A percentile compares a stretch with the other conserved stretches of the same genome.
phyloP scores from a whole-genome alignment of 2,329 filamentous ascomycete species.

The Proliferodiscus dingleyae region DNA sequence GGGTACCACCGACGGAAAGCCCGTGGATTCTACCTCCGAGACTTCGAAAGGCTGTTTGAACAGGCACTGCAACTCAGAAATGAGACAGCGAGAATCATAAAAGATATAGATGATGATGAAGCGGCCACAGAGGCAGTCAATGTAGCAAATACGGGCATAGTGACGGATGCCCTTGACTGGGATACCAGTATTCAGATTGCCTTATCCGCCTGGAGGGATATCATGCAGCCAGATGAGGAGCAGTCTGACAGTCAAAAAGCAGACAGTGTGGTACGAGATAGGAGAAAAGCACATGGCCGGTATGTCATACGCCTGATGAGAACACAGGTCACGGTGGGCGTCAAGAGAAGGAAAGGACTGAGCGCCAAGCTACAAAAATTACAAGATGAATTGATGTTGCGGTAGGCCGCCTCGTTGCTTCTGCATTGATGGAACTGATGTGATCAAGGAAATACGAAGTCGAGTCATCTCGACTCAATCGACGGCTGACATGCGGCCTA shows the following conservation, averaged over 20 bases:
- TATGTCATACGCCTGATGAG: conserved; percentile 21
- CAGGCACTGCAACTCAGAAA: conserved; percentile 10
- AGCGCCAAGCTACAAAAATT: conserved; percentile 14
- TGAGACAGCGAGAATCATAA: conserved; percentile 11
- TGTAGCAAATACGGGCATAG: conserved; percentile 8
- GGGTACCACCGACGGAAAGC: conserved; percentile 5
- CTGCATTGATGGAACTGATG: not conserved
- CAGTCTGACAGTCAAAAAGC: conserved; percentile 5
- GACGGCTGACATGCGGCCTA: conserved; percentile 3
- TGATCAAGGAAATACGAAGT: conserved; percentile 5
- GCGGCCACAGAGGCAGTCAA: conserved; percentile 8
- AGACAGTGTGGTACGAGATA: conserved; percentile 8
- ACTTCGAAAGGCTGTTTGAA: conserved; percentile 11
- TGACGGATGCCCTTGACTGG: conserved; percentile 14
- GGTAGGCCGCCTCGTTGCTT: conserved; percentile 3
- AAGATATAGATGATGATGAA: conserved; percentile 10
- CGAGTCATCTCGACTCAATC: not conserved
- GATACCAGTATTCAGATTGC: conserved; percentile 16
- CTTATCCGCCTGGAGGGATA: conserved; percentile 19
- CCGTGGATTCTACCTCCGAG: conserved; percentile 12
- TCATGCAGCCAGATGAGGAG: conserved; percentile 13
- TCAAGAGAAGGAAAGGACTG: conserved; percentile 16
- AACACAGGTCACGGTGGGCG: conserved; percentile 13
- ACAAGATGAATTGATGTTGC: conserved; percentile 10
- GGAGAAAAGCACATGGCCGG: conserved; percentile 15